These are phyloP conservation scores for Cutaneotrichosporon sp. DNA, from an alignment of 1,284 basidiomycete genomes.

Conservation along the genomic window DNA sequence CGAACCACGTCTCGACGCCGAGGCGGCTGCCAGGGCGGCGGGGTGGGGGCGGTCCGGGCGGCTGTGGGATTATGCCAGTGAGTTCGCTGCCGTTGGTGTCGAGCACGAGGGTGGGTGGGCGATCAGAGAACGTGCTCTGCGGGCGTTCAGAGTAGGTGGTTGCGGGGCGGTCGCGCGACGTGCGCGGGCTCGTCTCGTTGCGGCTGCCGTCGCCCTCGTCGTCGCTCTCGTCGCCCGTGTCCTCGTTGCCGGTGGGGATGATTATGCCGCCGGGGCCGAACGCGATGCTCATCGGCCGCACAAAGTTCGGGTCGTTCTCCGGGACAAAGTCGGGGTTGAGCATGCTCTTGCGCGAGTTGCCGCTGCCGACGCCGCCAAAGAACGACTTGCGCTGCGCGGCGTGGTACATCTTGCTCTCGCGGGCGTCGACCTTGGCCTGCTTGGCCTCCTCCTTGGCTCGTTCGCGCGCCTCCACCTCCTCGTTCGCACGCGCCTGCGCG, in stretches of 20 bases:
- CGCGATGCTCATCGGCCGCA: conserved; percentile 3
- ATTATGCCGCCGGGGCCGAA: neutral
- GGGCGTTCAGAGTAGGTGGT: conserved; percentile 11
- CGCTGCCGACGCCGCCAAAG: neutral
- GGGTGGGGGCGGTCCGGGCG: neutral
- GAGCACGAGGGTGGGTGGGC: conserved; percentile 17
- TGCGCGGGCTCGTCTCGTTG: neutral
- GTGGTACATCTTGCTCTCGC: conserved; percentile 12
- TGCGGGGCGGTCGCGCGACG: neutral
- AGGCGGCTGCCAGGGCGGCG: conserved; percentile 18
- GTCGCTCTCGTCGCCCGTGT: neutral
- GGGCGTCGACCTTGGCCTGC: conserved; percentile 13
- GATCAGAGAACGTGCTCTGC: conserved; percentile 5
- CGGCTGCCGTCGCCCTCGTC: conserved; percentile 2
- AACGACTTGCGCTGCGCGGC: conserved; percentile 7
- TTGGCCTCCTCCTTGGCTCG: conserved; percentile 16
- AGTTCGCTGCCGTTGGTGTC: conserved; percentile 8
- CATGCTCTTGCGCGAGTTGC: conserved; percentile 6
- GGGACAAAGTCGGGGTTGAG: conserved; percentile 4
- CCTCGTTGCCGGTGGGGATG: neutral
- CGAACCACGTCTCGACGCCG: conserved; percentile 24
- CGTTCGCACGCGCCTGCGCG: conserved; percentile 25
- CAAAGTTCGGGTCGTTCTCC: conserved; percentile 11
- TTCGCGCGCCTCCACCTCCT: conserved; percentile 23
- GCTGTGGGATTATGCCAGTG: neutral